These are phyloP conservation scores for Clavariopsis aquatica DNA, from an alignment of 495 filamentous ascomycete species.

Conservation along the genomic window DNA sequence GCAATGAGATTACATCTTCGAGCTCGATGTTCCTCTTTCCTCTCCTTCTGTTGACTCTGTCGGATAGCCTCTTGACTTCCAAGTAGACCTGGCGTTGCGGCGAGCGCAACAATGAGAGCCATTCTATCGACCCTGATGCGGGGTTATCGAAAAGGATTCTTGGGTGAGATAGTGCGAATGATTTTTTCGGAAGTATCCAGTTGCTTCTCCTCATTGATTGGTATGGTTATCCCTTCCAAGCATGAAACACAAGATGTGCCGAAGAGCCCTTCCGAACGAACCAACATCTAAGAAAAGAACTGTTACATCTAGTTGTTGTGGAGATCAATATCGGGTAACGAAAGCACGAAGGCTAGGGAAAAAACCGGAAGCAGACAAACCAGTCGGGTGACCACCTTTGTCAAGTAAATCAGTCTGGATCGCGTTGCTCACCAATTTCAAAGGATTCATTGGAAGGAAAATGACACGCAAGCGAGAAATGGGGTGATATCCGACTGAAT, in stretches of 20 bases:
- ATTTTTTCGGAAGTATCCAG: background rate
- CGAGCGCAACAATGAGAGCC: slow-evolving; percentile 6
- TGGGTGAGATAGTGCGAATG: background rate
- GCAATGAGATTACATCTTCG: slow-evolving; percentile 12
- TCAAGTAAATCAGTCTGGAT: background rate
- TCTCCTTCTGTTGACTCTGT: slow-evolving; percentile 9
- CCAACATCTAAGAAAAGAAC: background rate
- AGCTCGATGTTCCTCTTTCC: slow-evolving; percentile 13
- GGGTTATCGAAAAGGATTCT: background rate
- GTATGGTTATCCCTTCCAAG: background rate
- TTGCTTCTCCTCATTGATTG: background rate
- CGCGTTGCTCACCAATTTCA: background rate
- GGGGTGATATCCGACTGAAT: background rate
- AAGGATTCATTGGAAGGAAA: background rate
- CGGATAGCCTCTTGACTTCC: slow-evolving; percentile 19
- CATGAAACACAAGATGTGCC: background rate
- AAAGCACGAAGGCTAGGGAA: background rate
- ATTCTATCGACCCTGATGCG: background rate
- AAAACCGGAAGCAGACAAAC: background rate
- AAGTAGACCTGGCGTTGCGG: background rate
- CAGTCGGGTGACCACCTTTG: background rate
- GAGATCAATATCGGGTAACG: background rate
- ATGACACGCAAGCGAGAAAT: background rate
- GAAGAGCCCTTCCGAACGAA: background rate
- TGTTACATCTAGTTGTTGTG: background rate